Evolutionary conservation across 2,329 filamentous ascomycete species (phyloP).

Genomic region (Sphaerulina vaccinii): DNA sequence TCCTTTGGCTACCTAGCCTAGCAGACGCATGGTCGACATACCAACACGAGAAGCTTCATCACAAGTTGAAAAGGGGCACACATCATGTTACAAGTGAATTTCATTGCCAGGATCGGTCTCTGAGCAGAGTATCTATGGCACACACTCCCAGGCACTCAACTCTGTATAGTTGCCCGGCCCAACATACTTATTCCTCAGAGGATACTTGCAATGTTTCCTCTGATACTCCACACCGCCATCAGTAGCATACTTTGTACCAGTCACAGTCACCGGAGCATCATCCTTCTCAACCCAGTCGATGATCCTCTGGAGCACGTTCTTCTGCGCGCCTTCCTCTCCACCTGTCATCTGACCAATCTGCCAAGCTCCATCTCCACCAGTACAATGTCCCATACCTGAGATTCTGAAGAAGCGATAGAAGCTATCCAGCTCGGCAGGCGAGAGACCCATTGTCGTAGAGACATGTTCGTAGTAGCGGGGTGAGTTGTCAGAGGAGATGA

Average conservation of each 20-base stretch:
- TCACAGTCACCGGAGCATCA: constrained; percentile 32
- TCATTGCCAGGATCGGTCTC: too few species aligned
- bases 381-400: constrained; percentile 53
- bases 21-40: too few species aligned
- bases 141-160: constrained; percentile 31
- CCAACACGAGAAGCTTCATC: too few species aligned
- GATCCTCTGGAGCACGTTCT: constrained; percentile 51
- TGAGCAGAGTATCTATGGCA: constrained; percentile 11
- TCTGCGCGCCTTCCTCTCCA: constrained; percentile 29
- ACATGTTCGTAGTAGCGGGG: constrained; percentile 49
- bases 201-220: constrained; percentile 46
- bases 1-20: too few species aligned
- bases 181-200: constrained; percentile 29
- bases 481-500: constrained; percentile 46
- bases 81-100: too few species aligned
- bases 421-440: constrained; percentile 45
- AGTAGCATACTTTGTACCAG: constrained; percentile 46
- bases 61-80: too few species aligned
- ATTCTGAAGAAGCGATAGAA: constrained; percentile 57
- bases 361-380: constrained; percentile 46
- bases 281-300: constrained; percentile 37
- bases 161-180: constrained; percentile 30
- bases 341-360: constrained; percentile 39
- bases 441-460: constrained; percentile 47
- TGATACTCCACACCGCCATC: constrained; percentile 45